Base-by-base conservation (phyloP, 805 yeast species). In the Tetrapisispora nanseiensis region DNA sequence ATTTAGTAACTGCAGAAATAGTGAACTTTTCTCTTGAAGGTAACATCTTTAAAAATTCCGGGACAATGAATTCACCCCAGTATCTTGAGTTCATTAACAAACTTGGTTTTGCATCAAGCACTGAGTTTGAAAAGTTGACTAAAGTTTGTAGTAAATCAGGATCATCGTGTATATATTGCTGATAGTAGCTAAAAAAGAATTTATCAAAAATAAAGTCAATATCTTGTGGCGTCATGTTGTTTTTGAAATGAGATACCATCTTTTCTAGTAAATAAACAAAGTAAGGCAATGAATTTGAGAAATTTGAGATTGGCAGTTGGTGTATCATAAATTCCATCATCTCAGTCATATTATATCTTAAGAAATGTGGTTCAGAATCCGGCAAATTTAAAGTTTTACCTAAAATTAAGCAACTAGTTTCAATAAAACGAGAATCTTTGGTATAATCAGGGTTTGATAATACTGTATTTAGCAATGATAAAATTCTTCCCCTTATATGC, bases 351-450 rank as follows among this genome's bases (percentile, higher is more conserved):
- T 50, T 40, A 46, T 49, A 61, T 33, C 42, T 52, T 31, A 59
- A 44, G 39, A 60, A 60, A 44, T 56, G 58, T 2, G 64, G 63
- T 28, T 58, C 60, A 15, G 56, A 54, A 21, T 53, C 57, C 7
- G 60, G 50, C 26, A 58, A 41, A 11, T 46, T 40, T 12, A 57
- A 49, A 11, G 57, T 47, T 33, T 57, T 61, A 20, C 65, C 65
- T 20, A 86, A 68, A 2, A 86, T 72, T 6, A 69, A 65, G 45
- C 86, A 76, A 22, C 82, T 71, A 22, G 71, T 74, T 49, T 84
- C 92, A 6, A 82, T 72, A 2, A 82, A 63, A 4, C 69, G 67
- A 0, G 76, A 53, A 43, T 72, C 76, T 7, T 64, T 59, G 1
- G 67, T 55, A 33, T 71, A 65, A 1, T 57, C 56, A 1, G 54